phyloP scores from a whole-genome alignment of 805 yeast species.

The Kuraishia piskuri region DNA sequence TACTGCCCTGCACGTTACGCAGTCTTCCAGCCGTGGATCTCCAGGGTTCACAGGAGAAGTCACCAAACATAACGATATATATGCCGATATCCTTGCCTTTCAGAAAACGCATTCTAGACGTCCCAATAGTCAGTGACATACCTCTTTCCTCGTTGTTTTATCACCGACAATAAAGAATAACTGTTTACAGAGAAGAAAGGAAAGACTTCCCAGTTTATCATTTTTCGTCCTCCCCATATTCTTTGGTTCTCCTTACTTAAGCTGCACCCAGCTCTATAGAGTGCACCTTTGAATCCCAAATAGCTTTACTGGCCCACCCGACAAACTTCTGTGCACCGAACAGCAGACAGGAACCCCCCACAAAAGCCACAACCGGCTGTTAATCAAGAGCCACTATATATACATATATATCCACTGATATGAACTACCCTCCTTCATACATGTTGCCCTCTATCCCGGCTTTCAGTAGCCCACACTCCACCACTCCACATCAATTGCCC shows the following conservation, averaged over 20 bases:
- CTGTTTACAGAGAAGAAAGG: too few species aligned
- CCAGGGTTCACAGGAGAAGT: background rate
- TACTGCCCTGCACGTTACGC: background rate
- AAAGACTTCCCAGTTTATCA: too few species aligned
- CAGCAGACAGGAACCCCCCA: too few species aligned
- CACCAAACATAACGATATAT: background rate
- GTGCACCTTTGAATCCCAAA: too few species aligned
- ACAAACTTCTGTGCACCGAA: too few species aligned
- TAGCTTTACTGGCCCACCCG: too few species aligned
- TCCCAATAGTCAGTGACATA: background rate
- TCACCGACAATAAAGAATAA: too few species aligned
- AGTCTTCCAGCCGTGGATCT: background rate
- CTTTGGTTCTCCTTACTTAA: too few species aligned
- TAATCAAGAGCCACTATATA: background rate
- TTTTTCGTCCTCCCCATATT: too few species aligned
- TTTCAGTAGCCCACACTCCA: background rate
- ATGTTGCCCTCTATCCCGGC: background rate
- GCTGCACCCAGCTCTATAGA: too few species aligned
- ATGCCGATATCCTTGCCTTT: background rate
- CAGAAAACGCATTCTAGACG: background rate
- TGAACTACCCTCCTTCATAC: background rate
- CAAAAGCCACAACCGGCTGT: background rate
- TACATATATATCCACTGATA: background rate
- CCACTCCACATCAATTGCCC: background rate
- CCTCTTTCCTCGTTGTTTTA: background rate